A percentile compares a stretch with the other conserved stretches of the same genome.
Conservation (phyloP, 1,284 basidiomycete genomes). For the Moniliophthora roreri region DNA sequence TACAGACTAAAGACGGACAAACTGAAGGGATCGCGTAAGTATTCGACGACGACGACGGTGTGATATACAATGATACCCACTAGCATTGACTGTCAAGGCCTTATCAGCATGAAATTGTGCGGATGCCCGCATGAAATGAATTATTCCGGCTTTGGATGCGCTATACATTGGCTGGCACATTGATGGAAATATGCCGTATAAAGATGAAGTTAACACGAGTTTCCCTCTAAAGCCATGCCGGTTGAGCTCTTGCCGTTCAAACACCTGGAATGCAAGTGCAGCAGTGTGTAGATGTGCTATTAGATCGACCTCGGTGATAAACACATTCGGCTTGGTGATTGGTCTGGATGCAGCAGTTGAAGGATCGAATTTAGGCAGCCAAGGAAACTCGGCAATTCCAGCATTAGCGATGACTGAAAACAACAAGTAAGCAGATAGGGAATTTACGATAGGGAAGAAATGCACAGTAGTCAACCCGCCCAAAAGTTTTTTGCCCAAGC, state of each 20-base stretch:
- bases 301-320: conserved; percentile 17
- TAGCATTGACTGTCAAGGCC: conserved; percentile 18
- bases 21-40: conserved; percentile 11
- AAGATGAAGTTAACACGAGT: conserved; percentile 19
- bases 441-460: not conserved
- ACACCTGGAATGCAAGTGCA: conserved; percentile 20
- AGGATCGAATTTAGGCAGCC: conserved; percentile 20
- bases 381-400: conserved; percentile 19
- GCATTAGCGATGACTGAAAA: conserved; percentile 22
- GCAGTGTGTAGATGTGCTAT: conserved; percentile 21
- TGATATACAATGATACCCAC: conserved; percentile 8
- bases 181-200: conserved; percentile 16
- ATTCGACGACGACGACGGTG: not conserved
- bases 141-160: conserved; percentile 19
- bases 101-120: conserved; percentile 18
- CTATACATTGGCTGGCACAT: conserved; percentile 19
- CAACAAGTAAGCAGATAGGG: not conserved
- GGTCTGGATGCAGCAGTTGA: conserved; percentile 14
- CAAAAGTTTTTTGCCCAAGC: conserved; percentile 16
- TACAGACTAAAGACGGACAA: conserved; percentile 19
- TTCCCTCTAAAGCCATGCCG: conserved; percentile 21
- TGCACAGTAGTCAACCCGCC: conserved; percentile 20
- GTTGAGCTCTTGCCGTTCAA: conserved; percentile 20
- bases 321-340: conserved; percentile 16
- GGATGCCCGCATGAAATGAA: conserved; percentile 20